Evolutionary conservation across 2,329 filamentous ascomycete genomes (phyloP).

Genomic region (Xylaria digitata): DNA sequence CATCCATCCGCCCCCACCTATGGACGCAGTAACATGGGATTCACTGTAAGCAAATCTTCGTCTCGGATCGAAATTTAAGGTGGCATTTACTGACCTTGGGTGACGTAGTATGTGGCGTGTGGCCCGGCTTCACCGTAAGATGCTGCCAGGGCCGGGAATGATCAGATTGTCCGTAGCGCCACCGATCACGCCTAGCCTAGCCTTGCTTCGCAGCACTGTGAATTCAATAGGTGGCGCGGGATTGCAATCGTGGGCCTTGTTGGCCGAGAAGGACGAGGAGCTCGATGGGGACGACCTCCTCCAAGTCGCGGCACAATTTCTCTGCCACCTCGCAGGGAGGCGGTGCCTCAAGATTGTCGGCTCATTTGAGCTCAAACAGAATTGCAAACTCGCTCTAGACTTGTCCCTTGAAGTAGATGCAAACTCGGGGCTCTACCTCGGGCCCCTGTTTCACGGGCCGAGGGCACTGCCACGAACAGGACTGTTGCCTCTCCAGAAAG

Average conservation of each 20-base stretch:
- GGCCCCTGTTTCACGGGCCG: not conserved
- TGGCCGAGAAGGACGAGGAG: conserved; percentile 22
- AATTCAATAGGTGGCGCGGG: conserved; percentile 18
- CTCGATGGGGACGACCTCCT: conserved; percentile 27
- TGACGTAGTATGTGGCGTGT: conserved; percentile 39
- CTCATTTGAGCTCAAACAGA: conserved; percentile 35
- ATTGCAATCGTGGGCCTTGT: conserved; percentile 21
- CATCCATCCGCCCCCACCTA: conserved; percentile 44
- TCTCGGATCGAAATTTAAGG: not conserved
- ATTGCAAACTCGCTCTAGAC: conserved; percentile 34
- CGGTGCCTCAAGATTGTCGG: conserved; percentile 31
- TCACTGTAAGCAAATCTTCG: conserved; percentile 29
- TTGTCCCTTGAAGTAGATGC: conserved; percentile 30
- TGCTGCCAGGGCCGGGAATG: conserved; percentile 26
- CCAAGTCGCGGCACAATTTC: conserved; percentile 38
- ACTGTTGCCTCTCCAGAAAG: not conserved
- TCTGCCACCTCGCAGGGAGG: conserved; percentile 40
- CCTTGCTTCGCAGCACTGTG: conserved; percentile 36
- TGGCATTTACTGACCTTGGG: not conserved
- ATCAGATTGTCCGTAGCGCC: conserved; percentile 21
- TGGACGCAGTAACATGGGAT: conserved; percentile 43
- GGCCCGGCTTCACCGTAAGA: conserved; percentile 33
- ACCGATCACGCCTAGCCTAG: conserved; percentile 27
- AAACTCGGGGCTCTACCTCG: not conserved
- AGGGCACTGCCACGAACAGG: not conserved